Percentiles rank a stretch among this genome's conserved stretches.
phyloP scores from a whole-genome alignment of 257 asterid species.

The Fraxinus excelsior region DNA sequence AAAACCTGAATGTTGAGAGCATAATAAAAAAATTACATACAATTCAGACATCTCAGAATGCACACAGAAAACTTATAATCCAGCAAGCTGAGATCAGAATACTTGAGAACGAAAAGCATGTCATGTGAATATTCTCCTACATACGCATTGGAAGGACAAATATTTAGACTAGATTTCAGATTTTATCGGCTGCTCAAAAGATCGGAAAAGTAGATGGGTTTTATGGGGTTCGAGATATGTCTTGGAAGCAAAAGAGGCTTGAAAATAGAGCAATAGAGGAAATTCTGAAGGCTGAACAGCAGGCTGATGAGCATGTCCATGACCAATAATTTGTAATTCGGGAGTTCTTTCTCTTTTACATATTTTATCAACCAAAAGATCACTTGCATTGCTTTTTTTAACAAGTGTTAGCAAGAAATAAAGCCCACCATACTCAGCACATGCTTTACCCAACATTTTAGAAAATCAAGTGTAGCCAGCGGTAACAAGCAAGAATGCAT shows the following conservation, averaged over 20 bases:
- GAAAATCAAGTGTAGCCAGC: background rate
- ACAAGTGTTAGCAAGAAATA: background rate
- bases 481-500: background rate
- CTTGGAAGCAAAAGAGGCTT: background rate
- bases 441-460: background rate
- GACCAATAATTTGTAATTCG: background rate
- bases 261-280: background rate
- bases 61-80: background rate
- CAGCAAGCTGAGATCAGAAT: background rate
- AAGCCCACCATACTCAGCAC: background rate
- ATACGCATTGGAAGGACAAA: background rate
- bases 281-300: background rate
- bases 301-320: background rate
- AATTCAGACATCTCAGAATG: slow-evolving; percentile 22
- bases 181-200: background rate
- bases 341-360: background rate
- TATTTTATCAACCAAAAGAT: slow-evolving; percentile 13
- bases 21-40: slow-evolving; percentile 17
- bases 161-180: background rate
- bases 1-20: slow-evolving; percentile 49
- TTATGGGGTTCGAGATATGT: background rate
- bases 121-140: background rate
- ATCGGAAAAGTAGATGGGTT: background rate
- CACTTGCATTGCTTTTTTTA: background rate
- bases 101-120: background rate